Evolutionary conservation across 208 protist genomes (phyloP).

Genomic region (Crithidia expoeki): DNA sequence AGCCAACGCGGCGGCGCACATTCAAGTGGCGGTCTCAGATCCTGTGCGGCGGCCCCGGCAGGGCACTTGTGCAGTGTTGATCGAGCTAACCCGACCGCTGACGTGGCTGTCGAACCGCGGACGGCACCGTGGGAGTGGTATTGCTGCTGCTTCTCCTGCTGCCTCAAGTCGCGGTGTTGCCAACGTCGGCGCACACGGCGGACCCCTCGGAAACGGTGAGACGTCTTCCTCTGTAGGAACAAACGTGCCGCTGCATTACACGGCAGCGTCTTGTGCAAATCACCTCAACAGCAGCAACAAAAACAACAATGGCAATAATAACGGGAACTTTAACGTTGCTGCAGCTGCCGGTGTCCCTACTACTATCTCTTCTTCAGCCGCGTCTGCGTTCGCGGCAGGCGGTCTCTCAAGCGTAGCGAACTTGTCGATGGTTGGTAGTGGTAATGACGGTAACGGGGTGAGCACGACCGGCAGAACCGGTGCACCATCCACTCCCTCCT

Average conservation of each 20-base stretch:
- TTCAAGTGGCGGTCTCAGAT: conserved; percentile 23
- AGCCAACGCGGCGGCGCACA: conserved; percentile 2
- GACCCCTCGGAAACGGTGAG: not conserved
- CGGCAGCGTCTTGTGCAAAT: not conserved
- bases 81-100: conserved; percentile 33
- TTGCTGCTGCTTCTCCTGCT: not conserved
- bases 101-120: conserved; percentile 28
- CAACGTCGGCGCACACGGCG: not conserved
- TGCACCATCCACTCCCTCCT: not conserved
- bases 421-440: too few species aligned
- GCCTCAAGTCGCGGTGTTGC: not conserved
- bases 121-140: conserved; percentile 1
- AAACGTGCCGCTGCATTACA: not conserved
- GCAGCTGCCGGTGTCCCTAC: not conserved
- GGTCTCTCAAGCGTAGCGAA: not conserved
- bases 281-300: not conserved
- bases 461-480: not conserved
- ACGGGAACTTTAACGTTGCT: not conserved
- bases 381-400: not conserved
- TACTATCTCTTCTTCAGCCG: not conserved
- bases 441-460: too few species aligned
- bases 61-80: conserved; percentile 29
- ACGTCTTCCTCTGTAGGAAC: not conserved
- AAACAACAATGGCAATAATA: not conserved
- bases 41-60: conserved; percentile 33